A percentile compares a stretch with the other conserved stretches of the same genome.
These are phyloP conservation scores for Backusella sp. DNA, from an alignment of 192 early-diverging fungal species.

Conservation along the genomic window DNA sequence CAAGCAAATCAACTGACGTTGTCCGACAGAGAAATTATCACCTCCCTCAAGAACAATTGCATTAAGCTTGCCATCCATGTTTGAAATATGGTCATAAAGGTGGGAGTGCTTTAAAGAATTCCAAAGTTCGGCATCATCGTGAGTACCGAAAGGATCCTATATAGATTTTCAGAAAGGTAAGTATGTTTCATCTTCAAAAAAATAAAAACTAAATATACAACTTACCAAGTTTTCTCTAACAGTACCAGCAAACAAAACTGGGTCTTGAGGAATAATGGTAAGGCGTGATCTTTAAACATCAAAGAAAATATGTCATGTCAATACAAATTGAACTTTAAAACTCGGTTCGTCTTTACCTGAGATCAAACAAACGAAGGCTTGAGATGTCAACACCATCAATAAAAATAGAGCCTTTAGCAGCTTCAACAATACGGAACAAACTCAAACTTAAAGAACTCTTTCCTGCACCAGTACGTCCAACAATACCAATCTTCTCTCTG, in stretches of 20 bases:
- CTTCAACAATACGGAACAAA: slow-evolving; percentile 70
- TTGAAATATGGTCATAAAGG: slow-evolving; percentile 62
- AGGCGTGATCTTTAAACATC: slow-evolving; percentile 43
- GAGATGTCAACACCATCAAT: slow-evolving; percentile 67
- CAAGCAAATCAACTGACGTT: slow-evolving; percentile 64
- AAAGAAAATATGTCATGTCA: neutral
- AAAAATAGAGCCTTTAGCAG: slow-evolving; percentile 51
- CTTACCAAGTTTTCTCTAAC: slow-evolving; percentile 49
- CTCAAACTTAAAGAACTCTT: slow-evolving; percentile 63
- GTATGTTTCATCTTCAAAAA: neutral
- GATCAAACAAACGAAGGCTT: slow-evolving; percentile 44
- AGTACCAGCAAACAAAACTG: slow-evolving; percentile 65
- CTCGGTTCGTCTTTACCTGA: slow-evolving; percentile 32
- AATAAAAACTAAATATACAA: neutral
- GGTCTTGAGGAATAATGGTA: slow-evolving; percentile 82
- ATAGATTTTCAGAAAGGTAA: neutral
- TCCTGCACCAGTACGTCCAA: slow-evolving; percentile 70
- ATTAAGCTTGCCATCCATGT: slow-evolving; percentile 67
- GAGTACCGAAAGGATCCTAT: slow-evolving; percentile 48
- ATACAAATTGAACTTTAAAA: neutral
- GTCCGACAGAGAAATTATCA: slow-evolving; percentile 81
- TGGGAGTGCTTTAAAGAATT: slow-evolving; percentile 61
- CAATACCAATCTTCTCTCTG: slow-evolving; percentile 60
- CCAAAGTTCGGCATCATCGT: slow-evolving; percentile 67
- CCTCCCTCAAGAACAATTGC: slow-evolving; percentile 73